These are phyloP conservation scores for Sodiomyces alkalinus DNA, from an alignment of 2,329 filamentous ascomycete species.

Conservation along the genomic window DNA sequence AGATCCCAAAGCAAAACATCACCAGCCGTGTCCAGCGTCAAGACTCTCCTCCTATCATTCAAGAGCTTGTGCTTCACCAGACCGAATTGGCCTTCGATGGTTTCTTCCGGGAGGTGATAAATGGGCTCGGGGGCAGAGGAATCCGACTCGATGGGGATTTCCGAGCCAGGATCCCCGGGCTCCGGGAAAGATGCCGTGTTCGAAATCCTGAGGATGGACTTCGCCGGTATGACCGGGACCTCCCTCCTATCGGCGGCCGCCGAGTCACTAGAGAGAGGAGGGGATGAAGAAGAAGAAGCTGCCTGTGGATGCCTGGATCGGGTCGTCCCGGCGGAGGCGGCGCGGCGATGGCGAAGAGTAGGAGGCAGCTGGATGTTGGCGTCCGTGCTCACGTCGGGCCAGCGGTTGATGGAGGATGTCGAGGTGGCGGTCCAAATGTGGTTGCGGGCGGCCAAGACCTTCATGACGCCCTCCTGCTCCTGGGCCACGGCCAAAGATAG, in stretches of 20 bases:
- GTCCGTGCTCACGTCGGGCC: constrained; percentile 72
- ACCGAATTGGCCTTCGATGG: constrained; percentile 89
- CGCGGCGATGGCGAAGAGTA: constrained; percentile 31
- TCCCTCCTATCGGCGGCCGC: constrained; percentile 29
- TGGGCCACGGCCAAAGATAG: constrained; percentile 82
- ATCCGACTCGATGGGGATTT: constrained; percentile 28
- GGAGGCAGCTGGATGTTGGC: constrained; percentile 52
- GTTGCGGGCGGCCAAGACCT: constrained; percentile 52
- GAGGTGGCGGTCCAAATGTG: constrained; percentile 84
- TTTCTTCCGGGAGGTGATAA: constrained; percentile 55
- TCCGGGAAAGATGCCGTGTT: constrained; percentile 67
- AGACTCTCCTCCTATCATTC: constrained; percentile 75
- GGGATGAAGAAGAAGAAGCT: constrained; percentile 19
- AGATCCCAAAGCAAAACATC: constrained; percentile 94
- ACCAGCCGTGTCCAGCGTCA: constrained; percentile 88
- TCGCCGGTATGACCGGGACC: constrained; percentile 64
- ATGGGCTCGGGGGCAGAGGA: constrained; percentile 33
- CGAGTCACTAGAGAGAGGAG: constrained; percentile 9
- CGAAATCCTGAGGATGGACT: constrained; percentile 67
- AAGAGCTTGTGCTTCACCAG: constrained; percentile 85
- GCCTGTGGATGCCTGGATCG: constrained; percentile 6
- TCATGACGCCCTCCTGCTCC: constrained; percentile 71
- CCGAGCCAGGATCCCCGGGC: constrained; percentile 35
- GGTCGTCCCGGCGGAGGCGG: constrained; percentile 24
- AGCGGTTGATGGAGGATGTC: constrained; percentile 83